phyloP scores from a whole-genome alignment of 2,329 filamentous ascomycete species.

The Chalaropsis thielavioides region DNA sequence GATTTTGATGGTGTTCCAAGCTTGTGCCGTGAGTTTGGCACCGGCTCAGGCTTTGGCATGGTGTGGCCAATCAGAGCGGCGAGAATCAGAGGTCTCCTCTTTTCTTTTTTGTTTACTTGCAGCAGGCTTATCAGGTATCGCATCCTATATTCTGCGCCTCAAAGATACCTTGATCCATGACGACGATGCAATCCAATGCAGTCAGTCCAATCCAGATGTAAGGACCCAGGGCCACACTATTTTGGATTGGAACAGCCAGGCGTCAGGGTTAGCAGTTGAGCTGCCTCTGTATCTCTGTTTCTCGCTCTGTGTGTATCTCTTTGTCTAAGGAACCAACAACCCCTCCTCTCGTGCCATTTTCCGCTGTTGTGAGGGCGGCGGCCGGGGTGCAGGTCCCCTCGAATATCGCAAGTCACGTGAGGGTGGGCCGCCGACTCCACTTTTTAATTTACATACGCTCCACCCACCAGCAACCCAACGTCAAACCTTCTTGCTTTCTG shows the following conservation, averaged over 20 bases:
- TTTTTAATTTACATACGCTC: too few relatives aligned
- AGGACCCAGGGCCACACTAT: too few relatives aligned
- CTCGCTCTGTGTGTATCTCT: not conserved
- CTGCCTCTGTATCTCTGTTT: not conserved
- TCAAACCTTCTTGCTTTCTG: too few relatives aligned
- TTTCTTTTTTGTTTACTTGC: conserved; percentile 3
- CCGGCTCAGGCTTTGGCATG: not conserved
- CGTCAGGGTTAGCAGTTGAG: not conserved
- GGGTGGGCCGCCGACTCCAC: too few relatives aligned
- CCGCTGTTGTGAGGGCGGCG: too few relatives aligned
- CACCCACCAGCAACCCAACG: too few relatives aligned
- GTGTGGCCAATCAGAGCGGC: not conserved
- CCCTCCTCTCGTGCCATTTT: not conserved
- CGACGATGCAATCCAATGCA: not conserved
- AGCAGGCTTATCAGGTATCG: not conserved
- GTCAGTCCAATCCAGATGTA: not conserved
- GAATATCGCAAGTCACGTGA: too few relatives aligned
- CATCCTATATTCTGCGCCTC: not conserved
- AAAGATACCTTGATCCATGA: not conserved
- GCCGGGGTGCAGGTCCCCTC: too few relatives aligned
- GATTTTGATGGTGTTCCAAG: not conserved
- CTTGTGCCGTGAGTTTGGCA: not conserved
- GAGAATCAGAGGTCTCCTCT: not conserved
- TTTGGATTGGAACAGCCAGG: not conserved
- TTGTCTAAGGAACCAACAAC: not conserved